These are phyloP conservation scores for Kazachstania psychrophila DNA, from an alignment of 805 yeast species.

Conservation along the genomic window DNA sequence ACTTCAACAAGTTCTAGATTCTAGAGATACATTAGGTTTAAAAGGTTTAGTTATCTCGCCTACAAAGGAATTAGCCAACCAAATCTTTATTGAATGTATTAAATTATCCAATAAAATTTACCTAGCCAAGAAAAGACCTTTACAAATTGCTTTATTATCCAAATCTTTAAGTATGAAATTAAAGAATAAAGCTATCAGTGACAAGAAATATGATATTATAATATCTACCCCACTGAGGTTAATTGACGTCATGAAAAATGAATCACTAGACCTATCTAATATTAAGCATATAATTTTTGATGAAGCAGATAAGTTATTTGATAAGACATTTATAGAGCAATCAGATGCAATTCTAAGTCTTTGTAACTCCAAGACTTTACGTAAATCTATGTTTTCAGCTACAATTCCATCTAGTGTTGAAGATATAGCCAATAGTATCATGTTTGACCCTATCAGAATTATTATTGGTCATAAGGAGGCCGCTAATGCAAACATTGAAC, in stretches of 20 bases:
- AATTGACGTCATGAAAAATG: slow-evolving; percentile 63
- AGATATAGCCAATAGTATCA: slow-evolving; percentile 73
- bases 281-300: slow-evolving; percentile 80
- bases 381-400: slow-evolving; percentile 84
- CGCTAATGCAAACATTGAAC: slow-evolving; percentile 77
- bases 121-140: slow-evolving; percentile 38
- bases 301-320: slow-evolving; percentile 92
- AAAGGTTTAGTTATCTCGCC: slow-evolving; percentile 83
- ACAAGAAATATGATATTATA: slow-evolving; percentile 64
- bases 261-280: slow-evolving; percentile 46
- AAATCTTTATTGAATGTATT: slow-evolving; percentile 62
- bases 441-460: slow-evolving; percentile 76
- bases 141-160: slow-evolving; percentile 57
- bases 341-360: slow-evolving; percentile 67
- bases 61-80: slow-evolving; percentile 87
- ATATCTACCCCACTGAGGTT: slow-evolving; percentile 85
- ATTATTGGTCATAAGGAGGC: slow-evolving; percentile 92
- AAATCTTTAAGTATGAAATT: slow-evolving; percentile 64
- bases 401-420: slow-evolving; percentile 92
- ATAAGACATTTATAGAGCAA: slow-evolving; percentile 78
- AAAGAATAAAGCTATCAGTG: slow-evolving; percentile 47
- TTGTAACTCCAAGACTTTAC: slow-evolving; percentile 35
- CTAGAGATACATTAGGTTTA: slow-evolving; percentile 35
- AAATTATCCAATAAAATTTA: slow-evolving; percentile 38
- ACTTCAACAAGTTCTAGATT: slow-evolving; percentile 34